Conservation (phyloP, 495 filamentous ascomycete genomes). For the Neurospora pannonica region DNA sequence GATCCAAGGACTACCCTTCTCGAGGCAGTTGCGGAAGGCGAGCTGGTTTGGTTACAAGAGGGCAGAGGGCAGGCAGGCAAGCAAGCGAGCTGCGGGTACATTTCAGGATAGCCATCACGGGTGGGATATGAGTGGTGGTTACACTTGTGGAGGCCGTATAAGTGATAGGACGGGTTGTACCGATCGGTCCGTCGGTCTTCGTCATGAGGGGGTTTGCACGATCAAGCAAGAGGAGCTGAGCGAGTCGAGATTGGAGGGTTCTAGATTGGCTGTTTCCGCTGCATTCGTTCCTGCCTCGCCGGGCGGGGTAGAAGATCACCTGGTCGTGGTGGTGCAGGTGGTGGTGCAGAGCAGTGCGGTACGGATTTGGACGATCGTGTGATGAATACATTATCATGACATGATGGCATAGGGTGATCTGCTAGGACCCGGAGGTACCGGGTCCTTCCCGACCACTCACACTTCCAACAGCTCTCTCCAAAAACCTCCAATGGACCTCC, state of each 20-base stretch:
- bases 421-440: not conserved
- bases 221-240: conserved; percentile 4
- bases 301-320: conserved; percentile 27
- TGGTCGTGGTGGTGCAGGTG: not conserved
- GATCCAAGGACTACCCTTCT: not conserved
- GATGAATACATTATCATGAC: conserved; percentile 29
- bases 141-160: not conserved
- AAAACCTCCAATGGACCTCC: not conserved
- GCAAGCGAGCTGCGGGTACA: not conserved
- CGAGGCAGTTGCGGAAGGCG: not conserved
- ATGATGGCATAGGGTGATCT: conserved; percentile 12
- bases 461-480: not conserved
- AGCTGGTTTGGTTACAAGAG: not conserved
- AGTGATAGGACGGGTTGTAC: not conserved
- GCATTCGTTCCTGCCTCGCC: conserved; percentile 19
- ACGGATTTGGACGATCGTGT: conserved; percentile 16
- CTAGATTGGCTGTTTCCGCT: conserved; percentile 5
- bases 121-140: not conserved
- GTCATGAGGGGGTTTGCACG: not conserved
- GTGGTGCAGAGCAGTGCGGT: not conserved
- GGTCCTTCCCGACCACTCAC: not conserved
- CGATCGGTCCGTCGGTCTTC: not conserved
- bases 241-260: conserved; percentile 6
- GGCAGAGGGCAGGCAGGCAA: not conserved
- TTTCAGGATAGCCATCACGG: not conserved